These are phyloP conservation scores for Tulasnella sp. DNA, from an alignment of 768 basidiomycete genomes.

Conservation along the genomic window DNA sequence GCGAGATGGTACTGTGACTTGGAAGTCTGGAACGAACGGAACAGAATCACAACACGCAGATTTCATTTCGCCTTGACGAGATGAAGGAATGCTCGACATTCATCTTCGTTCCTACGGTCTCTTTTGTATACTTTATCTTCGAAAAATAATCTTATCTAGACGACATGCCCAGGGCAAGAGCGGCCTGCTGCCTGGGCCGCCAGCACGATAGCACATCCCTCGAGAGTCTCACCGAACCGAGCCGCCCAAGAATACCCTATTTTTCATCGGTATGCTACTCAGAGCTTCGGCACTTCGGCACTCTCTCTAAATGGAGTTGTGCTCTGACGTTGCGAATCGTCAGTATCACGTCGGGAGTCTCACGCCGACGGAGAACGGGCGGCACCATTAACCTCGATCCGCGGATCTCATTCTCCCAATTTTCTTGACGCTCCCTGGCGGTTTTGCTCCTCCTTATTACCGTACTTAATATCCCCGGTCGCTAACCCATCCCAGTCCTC, in stretches of 20 bases:
- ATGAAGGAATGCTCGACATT: background rate
- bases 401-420: background rate
- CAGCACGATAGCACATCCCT: too few relatives aligned
- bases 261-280: background rate
- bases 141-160: too few relatives aligned
- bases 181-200: too few relatives aligned
- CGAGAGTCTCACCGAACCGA: background rate
- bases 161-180: too few relatives aligned
- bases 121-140: too few relatives aligned
- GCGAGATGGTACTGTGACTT: background rate
- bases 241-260: background rate
- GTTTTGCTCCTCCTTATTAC: background rate
- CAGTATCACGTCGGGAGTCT: background rate
- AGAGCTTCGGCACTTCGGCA: background rate
- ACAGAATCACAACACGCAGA: background rate
- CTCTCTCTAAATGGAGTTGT: background rate
- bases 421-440: background rate
- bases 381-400: background rate
- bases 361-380: conserved; percentile 3
- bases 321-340: background rate
- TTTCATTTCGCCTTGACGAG: background rate
- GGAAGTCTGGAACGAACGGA: background rate
- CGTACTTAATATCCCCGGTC: background rate
- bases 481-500: background rate
- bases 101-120: background rate